Evolutionary conservation across 2,329 filamentous ascomycete species (phyloP).

Genomic region (Colletotrichum orchidophilum): DNA sequence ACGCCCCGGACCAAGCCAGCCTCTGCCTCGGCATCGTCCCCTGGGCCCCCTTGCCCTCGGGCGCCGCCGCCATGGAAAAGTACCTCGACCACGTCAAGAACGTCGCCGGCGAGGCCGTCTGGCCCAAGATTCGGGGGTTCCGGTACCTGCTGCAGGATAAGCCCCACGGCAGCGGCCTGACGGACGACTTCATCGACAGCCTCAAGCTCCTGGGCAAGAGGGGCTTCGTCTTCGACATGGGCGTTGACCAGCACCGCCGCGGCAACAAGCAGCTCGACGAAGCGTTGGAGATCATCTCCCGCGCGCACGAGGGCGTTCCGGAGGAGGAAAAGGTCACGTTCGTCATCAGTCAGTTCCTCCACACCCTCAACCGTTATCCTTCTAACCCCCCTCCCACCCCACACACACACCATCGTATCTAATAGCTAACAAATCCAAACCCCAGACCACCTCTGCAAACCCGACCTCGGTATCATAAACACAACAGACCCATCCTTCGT

Average conservation of each 20-base stretch:
- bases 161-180: constrained; percentile 71
- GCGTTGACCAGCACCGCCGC: constrained; percentile 81
- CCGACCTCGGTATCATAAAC: constrained; percentile 74
- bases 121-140: constrained; percentile 78
- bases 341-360: constrained; percentile 71
- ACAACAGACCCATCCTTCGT: constrained; percentile 67
- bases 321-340: constrained; percentile 71
- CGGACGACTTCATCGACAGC: constrained; percentile 70
- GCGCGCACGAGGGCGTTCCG: constrained; percentile 68
- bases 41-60: constrained; percentile 85
- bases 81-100: constrained; percentile 73
- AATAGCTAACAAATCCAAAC: neutral
- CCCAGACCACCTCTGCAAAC: constrained; percentile 93
- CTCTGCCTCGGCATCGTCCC: constrained; percentile 78
- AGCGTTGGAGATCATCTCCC: constrained; percentile 74
- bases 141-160: constrained; percentile 86
- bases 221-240: constrained; percentile 81
- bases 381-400: neutral
- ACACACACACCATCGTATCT: no score
- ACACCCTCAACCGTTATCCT: neutral
- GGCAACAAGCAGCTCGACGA: constrained; percentile 80
- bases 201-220: constrained; percentile 71
- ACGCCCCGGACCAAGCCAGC: constrained; percentile 58
- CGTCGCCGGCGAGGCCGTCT: constrained; percentile 68
- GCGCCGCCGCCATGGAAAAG: constrained; percentile 64